Base-by-base conservation (phyloP, 345 rosid species). In the Eucalyptus virginea region DNA sequence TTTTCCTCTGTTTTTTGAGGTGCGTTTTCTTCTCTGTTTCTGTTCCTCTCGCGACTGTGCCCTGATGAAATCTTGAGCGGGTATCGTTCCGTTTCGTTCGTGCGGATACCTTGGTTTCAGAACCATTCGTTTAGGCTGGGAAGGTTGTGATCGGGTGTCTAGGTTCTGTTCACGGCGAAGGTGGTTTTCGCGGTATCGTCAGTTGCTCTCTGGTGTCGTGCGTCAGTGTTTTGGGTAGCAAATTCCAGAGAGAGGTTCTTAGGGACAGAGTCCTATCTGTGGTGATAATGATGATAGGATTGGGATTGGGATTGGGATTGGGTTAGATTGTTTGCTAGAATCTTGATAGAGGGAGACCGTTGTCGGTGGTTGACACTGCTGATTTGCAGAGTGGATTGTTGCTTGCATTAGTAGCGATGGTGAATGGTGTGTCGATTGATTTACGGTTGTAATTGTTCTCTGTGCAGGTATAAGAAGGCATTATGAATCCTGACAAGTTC, bases 401-500 rank as follows among this genome's bases (percentile, higher is more conserved):
- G 15, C 83, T 37, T 37, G 83, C 47, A 40, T 19, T 5, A 21
- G 83, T 37, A 77, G 47, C 28, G 28, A 77, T 37, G 24, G 81
- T 32, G 81, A 3, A 5, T 32, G 81, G 42, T 18, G 11, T 69
- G 0, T 37, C 0, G 13, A 69, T 32, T 56, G n/a, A 58, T 11
- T 30, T 32, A 40, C 16, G 4, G 60, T 37, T 58, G 52, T 56
- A 0, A 67, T 44, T 87, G 23, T 90, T 42, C 87, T 62, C 47
- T 40, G 32, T 69, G 52, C 81, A 42, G 88, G 88, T 77, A 15
- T 44, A 37, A 85, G 32, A n/a, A 87, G 42, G 69, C 81, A 56
- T 37, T 81, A 97, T 98, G 98, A 97, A 98, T 94, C 98, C 98
- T 10, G 98, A 95, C 88, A 97, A 97, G 89, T 95, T 95, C 90